phyloP scores from a whole-genome alignment of 2,329 filamentous ascomycete genomes.

The Botrytis fabae region DNA sequence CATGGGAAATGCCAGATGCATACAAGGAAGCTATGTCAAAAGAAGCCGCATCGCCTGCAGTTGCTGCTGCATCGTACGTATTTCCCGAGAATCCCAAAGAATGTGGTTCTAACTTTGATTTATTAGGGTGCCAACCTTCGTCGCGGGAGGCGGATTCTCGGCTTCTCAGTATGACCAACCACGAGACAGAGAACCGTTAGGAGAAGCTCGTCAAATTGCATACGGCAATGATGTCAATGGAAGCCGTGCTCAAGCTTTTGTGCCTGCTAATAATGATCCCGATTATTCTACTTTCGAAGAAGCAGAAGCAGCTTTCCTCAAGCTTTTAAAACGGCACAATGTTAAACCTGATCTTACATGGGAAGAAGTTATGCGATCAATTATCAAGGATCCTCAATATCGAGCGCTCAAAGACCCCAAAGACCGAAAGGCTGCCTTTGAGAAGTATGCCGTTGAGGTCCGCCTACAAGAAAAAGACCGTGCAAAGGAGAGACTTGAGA shows the following conservation, averaged over 20 bases:
- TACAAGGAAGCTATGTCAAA: conserved; percentile 75
- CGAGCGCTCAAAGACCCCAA: conserved; percentile 89
- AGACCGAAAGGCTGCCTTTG: conserved; percentile 86
- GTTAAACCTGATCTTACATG: conserved; percentile 92
- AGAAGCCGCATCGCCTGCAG: conserved; percentile 45
- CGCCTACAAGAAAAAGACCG: conserved; percentile 90
- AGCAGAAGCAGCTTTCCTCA: conserved; percentile 89
- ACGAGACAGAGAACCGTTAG: conserved; percentile 45
- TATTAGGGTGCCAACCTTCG: conserved; percentile 44
- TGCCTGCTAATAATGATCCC: conserved; percentile 67
- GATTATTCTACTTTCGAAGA: conserved; percentile 81
- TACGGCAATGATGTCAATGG: conserved; percentile 54
- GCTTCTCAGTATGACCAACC: conserved; percentile 39
- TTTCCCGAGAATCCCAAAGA: background rate
- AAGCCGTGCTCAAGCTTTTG: conserved; percentile 56
- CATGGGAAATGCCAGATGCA: conserved; percentile 88
- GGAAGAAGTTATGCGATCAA: conserved; percentile 82
- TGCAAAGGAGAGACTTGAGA: conserved; percentile 87
- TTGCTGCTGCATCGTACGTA: conserved; percentile 48
- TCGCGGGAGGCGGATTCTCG: conserved; percentile 45
- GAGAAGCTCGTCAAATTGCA: conserved; percentile 59
- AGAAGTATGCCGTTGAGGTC: conserved; percentile 91
- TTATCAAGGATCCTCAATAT: conserved; percentile 89
- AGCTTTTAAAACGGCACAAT: conserved; percentile 79
- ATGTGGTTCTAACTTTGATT: conserved; percentile 24